Evolutionary conservation across 164 flowering plant species (phyloP).

Genomic region (Euptelea pleiosperma): DNA sequence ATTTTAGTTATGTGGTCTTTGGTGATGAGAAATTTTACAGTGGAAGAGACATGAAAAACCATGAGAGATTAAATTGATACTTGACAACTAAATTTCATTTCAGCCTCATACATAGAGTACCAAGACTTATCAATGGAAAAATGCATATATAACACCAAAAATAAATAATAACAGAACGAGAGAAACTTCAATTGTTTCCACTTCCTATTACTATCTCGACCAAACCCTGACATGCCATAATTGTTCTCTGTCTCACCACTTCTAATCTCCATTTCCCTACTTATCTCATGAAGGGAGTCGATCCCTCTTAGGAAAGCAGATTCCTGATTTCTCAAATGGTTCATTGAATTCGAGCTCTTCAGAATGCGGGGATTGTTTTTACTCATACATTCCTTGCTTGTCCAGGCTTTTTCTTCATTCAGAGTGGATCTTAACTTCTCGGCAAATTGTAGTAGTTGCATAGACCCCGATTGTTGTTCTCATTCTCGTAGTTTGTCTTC

Average conservation of each 20-base stretch:
- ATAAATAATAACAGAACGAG: no score
- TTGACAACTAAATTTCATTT: no score
- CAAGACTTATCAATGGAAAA: no score
- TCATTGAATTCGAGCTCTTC: slow-evolving; percentile 44
- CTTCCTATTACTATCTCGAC: no score
- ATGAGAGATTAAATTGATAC: no score
- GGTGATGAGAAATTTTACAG: no score
- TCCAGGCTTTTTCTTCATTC: slow-evolving; percentile 23
- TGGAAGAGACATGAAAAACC: no score
- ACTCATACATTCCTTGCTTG: slow-evolving; percentile 27
- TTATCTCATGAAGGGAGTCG: slow-evolving; percentile 30
- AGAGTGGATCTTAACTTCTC: slow-evolving; percentile 40
- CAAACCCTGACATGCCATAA: neutral
- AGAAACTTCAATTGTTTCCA: no score
- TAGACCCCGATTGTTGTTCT: slow-evolving; percentile 28
- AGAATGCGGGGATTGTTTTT: slow-evolving; percentile 48
- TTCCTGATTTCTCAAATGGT: slow-evolving; percentile 39
- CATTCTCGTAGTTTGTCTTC: slow-evolving; percentile 51
- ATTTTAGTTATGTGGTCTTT: no score
- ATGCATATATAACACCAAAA: no score
- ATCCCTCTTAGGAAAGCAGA: slow-evolving; percentile 35
- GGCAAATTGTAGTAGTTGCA: slow-evolving; percentile 20
- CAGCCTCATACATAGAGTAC: no score
- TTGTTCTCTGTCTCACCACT: slow-evolving; percentile 56
- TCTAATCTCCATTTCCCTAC: slow-evolving; percentile 54